Conservation (phyloP, 2,329 filamentous ascomycete species). For the Diaporthe longicolla region DNA sequence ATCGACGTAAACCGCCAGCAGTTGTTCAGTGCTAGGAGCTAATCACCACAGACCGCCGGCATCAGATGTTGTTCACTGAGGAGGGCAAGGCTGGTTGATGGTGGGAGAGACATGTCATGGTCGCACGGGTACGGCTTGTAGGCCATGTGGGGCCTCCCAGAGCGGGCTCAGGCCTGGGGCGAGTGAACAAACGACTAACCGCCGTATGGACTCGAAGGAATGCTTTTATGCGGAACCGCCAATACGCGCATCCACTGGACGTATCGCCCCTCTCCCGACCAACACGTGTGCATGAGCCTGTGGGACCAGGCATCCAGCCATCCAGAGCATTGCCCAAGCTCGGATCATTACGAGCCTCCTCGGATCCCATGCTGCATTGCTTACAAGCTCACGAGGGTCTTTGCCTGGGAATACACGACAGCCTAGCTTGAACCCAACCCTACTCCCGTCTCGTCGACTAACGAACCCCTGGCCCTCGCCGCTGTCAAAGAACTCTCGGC, state of each 20-base stretch:
- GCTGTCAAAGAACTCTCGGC: too few species aligned
- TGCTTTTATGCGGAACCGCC: not conserved
- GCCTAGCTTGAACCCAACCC: not conserved
- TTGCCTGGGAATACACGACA: not conserved
- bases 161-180: not conserved
- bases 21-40: constrained; percentile 3
- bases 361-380: not conserved
- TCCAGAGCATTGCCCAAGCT: not conserved
- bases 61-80: not conserved
- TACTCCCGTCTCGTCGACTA: not conserved
- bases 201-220: not conserved
- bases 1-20: constrained; percentile 6
- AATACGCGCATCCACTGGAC: not conserved
- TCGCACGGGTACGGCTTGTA: not conserved
- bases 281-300: not conserved
- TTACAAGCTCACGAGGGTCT: not conserved
- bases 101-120: not conserved
- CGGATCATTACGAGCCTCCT: not conserved
- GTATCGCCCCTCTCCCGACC: not conserved
- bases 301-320: not conserved
- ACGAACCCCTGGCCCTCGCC: not conserved
- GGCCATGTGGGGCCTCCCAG: not conserved
- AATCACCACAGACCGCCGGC: not conserved
- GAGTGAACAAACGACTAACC: too few species aligned
- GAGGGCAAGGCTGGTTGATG: not conserved